Evolutionary conservation across 306 rosid species (phyloP).

Genomic region (Begonia masoniana): DNA sequence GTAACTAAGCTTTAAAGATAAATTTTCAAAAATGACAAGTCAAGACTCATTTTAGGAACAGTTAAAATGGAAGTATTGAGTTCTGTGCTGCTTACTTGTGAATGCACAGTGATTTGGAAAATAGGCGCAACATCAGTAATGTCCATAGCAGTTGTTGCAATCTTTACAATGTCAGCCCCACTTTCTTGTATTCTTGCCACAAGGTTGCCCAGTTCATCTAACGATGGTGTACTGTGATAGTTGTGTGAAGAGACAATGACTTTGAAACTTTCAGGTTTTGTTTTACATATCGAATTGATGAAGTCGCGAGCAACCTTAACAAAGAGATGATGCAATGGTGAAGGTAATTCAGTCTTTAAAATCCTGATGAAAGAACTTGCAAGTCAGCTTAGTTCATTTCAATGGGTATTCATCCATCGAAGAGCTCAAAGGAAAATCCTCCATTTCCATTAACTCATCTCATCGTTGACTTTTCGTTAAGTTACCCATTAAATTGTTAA

Average conservation of each 20-base stretch:
- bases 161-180: slow-evolving; percentile 92
- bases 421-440: no score
- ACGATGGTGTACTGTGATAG: slow-evolving; percentile 67
- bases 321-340: slow-evolving; percentile 14
- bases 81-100: slow-evolving; percentile 53
- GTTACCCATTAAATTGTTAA: no score
- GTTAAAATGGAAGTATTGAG: no score
- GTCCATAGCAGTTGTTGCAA: slow-evolving; percentile 81
- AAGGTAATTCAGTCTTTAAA: slow-evolving; percentile 13
- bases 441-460: no score
- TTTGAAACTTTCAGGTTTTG: slow-evolving; percentile 44
- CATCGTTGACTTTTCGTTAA: no score
- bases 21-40: no score
- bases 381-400: no score
- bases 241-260: slow-evolving; percentile 92
- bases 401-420: no score
- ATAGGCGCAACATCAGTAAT: slow-evolving; percentile 71
- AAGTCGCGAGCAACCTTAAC: slow-evolving; percentile 73
- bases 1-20: no score
- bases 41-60: no score
- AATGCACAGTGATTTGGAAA: slow-evolving; percentile 65
- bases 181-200: slow-evolving; percentile 80
- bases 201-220: slow-evolving; percentile 82
- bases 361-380: slow-evolving; percentile 7
- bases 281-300: slow-evolving; percentile 47